Evolutionary conservation across 495 filamentous ascomycete species (phyloP).

Genomic region (Polyplosphaeria fusca): DNA sequence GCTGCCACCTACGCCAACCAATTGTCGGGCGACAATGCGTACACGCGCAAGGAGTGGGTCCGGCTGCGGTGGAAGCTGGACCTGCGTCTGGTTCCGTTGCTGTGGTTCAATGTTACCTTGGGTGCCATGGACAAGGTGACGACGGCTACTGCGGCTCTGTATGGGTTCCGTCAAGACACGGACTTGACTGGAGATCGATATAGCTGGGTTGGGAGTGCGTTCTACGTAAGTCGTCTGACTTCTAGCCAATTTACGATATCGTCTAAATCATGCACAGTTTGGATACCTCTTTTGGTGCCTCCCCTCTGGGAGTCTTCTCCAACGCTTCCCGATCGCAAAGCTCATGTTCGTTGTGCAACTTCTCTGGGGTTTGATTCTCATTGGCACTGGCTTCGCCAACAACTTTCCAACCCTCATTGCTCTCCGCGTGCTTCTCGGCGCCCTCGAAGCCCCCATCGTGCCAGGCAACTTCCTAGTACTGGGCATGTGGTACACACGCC

Average conservation of each 20-base stretch:
- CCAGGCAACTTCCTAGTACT: conserved; percentile 37
- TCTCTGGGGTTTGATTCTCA: conserved; percentile 57
- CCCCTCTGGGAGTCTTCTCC: conserved; percentile 53
- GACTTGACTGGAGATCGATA: conserved; percentile 51
- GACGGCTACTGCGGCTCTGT: conserved; percentile 7
- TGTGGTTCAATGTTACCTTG: conserved; percentile 17
- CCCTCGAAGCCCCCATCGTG: conserved; percentile 52
- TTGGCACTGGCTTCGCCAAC: conserved; percentile 54
- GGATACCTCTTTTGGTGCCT: conserved; percentile 51
- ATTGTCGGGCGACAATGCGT: conserved; percentile 6
- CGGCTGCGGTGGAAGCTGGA: conserved; percentile 15
- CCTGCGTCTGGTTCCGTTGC: conserved; percentile 14
- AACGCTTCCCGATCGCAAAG: conserved; percentile 54
- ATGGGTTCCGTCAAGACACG: conserved; percentile 48
- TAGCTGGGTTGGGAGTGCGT: conserved; percentile 73
- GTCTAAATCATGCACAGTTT: conserved; percentile 49
- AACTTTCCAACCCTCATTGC: conserved; percentile 55
- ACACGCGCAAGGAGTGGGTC: conserved; percentile 5
- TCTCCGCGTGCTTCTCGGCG: conserved; percentile 56
- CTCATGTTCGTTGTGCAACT: conserved; percentile 59
- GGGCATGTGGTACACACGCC: conserved; percentile 53
- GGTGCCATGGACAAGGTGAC: conserved; percentile 19
- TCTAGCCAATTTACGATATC: too few relatives aligned
- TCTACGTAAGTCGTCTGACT: conserved; percentile 54
- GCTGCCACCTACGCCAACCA: conserved; percentile 9